Conservation (phyloP, 2,329 filamentous ascomycete species). For the Ceratocystis eucalypticola region DNA sequence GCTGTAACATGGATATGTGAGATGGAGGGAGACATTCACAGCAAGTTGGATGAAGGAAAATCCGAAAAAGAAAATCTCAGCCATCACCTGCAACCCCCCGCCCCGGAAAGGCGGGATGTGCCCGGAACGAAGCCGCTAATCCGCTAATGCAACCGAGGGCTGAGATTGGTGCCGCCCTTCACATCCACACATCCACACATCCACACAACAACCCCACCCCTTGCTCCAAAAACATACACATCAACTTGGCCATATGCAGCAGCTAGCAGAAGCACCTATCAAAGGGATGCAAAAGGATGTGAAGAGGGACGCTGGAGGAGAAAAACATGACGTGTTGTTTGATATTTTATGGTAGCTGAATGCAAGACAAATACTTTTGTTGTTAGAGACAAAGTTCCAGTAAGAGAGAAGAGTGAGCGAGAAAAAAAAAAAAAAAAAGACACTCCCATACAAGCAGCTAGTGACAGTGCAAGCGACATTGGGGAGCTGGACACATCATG, state of each 20-base stretch:
- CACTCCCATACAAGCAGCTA: not conserved
- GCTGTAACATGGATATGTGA: not conserved
- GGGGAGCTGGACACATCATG: not conserved
- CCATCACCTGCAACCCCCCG: not conserved
- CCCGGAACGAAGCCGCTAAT: not conserved
- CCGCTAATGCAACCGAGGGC: conserved; percentile 1
- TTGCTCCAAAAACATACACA: not conserved
- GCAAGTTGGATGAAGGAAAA: not conserved
- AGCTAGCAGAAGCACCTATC: not conserved
- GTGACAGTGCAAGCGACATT: not conserved
- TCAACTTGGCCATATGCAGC: not conserved
- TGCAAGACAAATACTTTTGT: not conserved
- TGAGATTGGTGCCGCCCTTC: not conserved
- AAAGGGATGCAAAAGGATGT: not conserved
- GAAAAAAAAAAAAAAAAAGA: not conserved
- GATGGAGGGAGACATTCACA: not conserved
- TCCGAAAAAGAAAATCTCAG: not conserved
- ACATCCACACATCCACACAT: not conserved
- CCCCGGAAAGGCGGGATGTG: not conserved
- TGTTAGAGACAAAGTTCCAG: not conserved
- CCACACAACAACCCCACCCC: not conserved
- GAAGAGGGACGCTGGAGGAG: not conserved
- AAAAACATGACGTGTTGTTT: not conserved
- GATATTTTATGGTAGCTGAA: not conserved
- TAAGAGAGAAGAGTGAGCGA: not conserved